Evolutionary conservation across 371 early-diverging fungal species (phyloP).

Genomic region (Zancudomyces culisetae): DNA sequence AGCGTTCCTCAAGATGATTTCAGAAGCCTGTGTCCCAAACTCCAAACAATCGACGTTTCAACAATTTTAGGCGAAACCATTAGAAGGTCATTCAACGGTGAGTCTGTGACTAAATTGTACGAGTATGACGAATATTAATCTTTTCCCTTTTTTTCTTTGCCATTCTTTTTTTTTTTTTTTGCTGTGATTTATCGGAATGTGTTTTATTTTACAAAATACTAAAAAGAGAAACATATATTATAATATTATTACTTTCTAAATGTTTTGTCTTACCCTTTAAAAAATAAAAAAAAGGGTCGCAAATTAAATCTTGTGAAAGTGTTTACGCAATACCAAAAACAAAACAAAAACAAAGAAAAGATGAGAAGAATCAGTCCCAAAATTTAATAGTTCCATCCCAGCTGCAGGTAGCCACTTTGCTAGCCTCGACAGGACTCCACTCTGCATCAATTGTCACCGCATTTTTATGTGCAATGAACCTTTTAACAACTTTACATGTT

Average conservation of each 20-base stretch:
- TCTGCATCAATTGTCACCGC: constrained; percentile 70
- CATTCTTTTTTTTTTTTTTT: too few relatives aligned
- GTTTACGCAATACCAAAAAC: background rate
- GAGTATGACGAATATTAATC: constrained; percentile 17
- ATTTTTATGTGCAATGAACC: constrained; percentile 69
- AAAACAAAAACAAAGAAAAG: background rate
- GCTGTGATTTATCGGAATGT: too few relatives aligned
- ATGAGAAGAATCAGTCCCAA: constrained; percentile 39
- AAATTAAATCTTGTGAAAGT: background rate
- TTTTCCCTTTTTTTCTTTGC: too few relatives aligned
- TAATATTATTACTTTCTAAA: too few relatives aligned
- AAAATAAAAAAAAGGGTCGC: background rate
- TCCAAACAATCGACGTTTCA: constrained; percentile 63
- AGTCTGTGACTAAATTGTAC: constrained; percentile 73
- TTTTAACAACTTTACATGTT: constrained; percentile 57
- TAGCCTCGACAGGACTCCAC: constrained; percentile 92
- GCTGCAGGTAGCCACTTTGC: constrained; percentile 79
- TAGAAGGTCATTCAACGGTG: constrained; percentile 87
- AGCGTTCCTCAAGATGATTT: constrained; percentile 76
- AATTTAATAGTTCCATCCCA: constrained; percentile 94
- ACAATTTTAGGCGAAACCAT: constrained; percentile 87
- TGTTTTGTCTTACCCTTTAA: background rate
- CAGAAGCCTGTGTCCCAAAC: constrained; percentile 36
- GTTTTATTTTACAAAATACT: too few relatives aligned
- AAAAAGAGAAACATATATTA: too few relatives aligned